These are phyloP conservation scores for Citrus australasica DNA, from an alignment of 345 rosid species.

Conservation along the genomic window DNA sequence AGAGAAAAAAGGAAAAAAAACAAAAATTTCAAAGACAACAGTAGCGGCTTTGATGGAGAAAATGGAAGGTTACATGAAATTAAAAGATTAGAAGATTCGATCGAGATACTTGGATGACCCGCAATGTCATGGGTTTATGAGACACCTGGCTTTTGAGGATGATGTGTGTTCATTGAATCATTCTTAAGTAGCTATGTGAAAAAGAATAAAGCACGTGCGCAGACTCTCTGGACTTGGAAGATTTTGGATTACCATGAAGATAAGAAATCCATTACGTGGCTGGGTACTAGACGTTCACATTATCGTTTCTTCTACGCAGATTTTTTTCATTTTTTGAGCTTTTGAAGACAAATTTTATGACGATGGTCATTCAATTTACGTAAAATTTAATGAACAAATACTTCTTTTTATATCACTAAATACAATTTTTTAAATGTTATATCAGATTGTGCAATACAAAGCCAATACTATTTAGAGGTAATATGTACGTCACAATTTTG, in stretches of 20 bases:
- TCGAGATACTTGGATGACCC: conserved; percentile 29
- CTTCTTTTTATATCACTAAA: too few species aligned
- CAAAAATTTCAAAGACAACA: neutral
- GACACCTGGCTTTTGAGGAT: neutral
- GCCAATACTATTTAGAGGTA: too few species aligned
- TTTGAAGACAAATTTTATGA: too few species aligned
- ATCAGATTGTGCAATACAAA: too few species aligned
- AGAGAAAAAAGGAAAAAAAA: neutral
- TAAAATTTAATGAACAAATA: too few species aligned
- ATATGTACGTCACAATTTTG: too few species aligned
- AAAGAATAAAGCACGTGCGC: conserved; percentile 37
- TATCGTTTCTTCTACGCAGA: too few species aligned
- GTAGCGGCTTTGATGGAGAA: neutral
- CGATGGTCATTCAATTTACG: too few species aligned
- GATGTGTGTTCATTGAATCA: conserved; percentile 2
- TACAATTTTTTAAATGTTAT: too few species aligned
- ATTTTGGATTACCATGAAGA: neutral
- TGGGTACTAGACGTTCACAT: too few species aligned
- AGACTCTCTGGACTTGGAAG: conserved; percentile 25
- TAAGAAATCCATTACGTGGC: neutral
- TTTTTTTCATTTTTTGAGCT: too few species aligned
- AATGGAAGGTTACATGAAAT: conserved; percentile 18
- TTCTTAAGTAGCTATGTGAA: neutral
- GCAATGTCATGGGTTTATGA: conserved; percentile 13
- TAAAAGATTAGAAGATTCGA: conserved; percentile 9